Conservation (phyloP, 345 rosid species). For the Isatis tinctoria region DNA sequence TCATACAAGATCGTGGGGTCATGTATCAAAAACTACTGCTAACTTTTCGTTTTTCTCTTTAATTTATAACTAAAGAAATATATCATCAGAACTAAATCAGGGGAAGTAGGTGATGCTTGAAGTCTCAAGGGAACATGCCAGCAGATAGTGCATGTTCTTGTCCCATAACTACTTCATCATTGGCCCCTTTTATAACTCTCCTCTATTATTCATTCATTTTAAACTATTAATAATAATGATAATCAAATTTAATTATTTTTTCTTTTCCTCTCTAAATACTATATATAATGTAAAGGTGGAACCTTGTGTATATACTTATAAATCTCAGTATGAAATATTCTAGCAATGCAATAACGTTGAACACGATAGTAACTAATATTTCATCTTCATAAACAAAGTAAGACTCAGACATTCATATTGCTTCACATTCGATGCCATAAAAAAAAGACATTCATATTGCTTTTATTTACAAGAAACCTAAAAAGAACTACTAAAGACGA, state of each 20-base stretch:
- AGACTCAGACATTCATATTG: not conserved
- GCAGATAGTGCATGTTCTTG: constrained; percentile 27
- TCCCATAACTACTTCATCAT: constrained; percentile 33
- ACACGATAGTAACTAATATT: not conserved
- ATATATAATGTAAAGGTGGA: not conserved
- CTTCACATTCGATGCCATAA: too few species aligned
- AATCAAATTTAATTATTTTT: not conserved
- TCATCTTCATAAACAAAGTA: constrained; percentile 5
- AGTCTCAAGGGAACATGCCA: constrained; percentile 32
- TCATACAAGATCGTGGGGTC: constrained; percentile 24
- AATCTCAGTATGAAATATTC: not conserved
- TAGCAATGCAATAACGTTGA: not conserved
- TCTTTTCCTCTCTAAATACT: not conserved
- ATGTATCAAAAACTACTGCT: not conserved
- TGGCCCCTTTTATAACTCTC: constrained; percentile 28
- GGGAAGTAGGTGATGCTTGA: constrained; percentile 28
- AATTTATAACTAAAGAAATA: not conserved
- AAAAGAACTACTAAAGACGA: not conserved
- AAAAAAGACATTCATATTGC: not conserved
- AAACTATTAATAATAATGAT: not conserved
- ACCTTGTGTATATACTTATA: not conserved
- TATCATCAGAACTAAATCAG: constrained; percentile 6
- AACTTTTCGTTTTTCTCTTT: not conserved
- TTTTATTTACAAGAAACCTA: constrained; percentile 7
- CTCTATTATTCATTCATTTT: constrained; percentile 7